Base-by-base conservation (phyloP, 257 asterid genomes). In the Solanum clarkiae region DNA sequence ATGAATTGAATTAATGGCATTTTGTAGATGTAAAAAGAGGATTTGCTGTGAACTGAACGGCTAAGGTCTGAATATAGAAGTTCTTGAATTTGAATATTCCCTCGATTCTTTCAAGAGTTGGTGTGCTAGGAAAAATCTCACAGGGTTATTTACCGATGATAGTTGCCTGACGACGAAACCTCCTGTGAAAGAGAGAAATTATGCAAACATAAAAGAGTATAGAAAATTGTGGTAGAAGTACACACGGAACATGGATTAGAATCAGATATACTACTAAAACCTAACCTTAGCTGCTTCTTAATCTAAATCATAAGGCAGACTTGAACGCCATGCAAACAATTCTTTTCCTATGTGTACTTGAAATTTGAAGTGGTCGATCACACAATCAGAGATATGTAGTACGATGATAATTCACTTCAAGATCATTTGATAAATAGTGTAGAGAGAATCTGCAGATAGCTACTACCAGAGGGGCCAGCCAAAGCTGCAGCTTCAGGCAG, bases 391-490 rank as follows among this genome's bases (percentile, higher is more conserved):
- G 55, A 44, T 29, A 70, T 4, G 81, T 51, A 53, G 10, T 63
- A 80, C 54, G 82, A 68, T 22, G 42, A 11, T 84, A 29, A 70
- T 55, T 44, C 36, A 54, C 60, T 79, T 40, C 56, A 96, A 95
- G 89, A 88, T 86, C 95, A 88, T 88, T 94, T 96, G 84, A 89
- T 91, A 68, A 90, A 94, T 86, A 92, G 91, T 82, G 92, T 53
- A 97, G 91, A 88, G 95, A 91, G 91, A 92, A 93, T 86, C 89
- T 85, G 86, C 94, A 83, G 86, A 93, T 89, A 80, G 98, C 98
- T 75, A 86, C 92, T 69, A 88, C 88, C 24, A 88, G 87, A 90
- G 87, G 42, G n/a, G 57, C 57, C 32, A 80, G 98, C 99, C 40
- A 98, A 92, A 87, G 88, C 29, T 51, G 97, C 98, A 66, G 85